Conservation (phyloP, 495 filamentous ascomycete species). For the Lasiosphaeria miniovina region DNA sequence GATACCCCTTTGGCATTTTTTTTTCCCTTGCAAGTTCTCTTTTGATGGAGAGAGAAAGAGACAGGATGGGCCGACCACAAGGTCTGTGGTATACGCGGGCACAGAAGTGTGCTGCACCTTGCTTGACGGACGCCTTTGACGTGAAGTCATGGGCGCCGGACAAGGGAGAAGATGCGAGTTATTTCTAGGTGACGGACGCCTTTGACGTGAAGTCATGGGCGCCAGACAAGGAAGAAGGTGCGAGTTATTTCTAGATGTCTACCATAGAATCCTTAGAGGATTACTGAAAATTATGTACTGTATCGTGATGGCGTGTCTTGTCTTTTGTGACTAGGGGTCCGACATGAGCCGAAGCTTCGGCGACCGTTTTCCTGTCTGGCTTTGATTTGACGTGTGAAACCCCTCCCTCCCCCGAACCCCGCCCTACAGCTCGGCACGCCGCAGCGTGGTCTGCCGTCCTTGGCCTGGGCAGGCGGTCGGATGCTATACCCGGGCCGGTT, state of each 20-base stretch:
- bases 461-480: neutral
- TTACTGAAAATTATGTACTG: neutral
- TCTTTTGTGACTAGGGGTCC: neutral
- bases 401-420: neutral
- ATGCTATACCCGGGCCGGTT: too few species aligned
- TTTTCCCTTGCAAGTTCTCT: conserved; percentile 4
- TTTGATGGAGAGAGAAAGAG: conserved; percentile 9
- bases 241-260: too few species aligned
- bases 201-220: too few species aligned
- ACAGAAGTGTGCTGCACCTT: too few species aligned
- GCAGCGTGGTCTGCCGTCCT: neutral
- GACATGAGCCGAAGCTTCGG: conserved; percentile 1
- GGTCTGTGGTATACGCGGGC: neutral
- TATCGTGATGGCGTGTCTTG: neutral
- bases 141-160: too few species aligned
- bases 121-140: too few species aligned
- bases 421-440: neutral
- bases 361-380: neutral
- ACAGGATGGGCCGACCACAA: neutral
- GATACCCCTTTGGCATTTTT: conserved; percentile 21
- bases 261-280: conserved; percentile 6
- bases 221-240: too few species aligned
- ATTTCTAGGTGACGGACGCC: too few species aligned
- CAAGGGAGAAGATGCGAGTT: too few species aligned
- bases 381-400: neutral